Base-by-base conservation (phyloP, 2,329 filamentous ascomycete species). In the Trichoderma sp. region DNA sequence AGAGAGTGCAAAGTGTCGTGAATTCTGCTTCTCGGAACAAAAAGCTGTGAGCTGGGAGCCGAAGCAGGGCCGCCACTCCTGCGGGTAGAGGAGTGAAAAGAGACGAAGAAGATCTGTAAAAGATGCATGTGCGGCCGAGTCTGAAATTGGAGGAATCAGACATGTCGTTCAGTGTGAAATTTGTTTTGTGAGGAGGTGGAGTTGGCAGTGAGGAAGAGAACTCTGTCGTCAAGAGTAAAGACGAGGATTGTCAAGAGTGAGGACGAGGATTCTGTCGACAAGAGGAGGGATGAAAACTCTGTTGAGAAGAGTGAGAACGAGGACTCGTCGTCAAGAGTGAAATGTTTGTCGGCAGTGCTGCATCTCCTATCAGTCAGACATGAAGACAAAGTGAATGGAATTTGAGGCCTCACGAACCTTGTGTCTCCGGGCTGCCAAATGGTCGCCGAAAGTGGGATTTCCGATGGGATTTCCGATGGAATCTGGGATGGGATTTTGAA, bases 381-480 rank as follows among this genome's bases (percentile, higher is more conserved):
- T 21, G n/a, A 21, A 51, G 43, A 5, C n/a, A 21, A 47, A 6
- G 8, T 0, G n/a, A 21, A 51, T 51, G 8, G n/a, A 51, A 51
- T 21, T n/a, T 51, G 43, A 51, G 43, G 9, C 0, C 43, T 51
- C 43, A 51, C 43, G 8, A 47, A 47, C 43, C n/a, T 21, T 21
- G 43, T 51, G 9, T 51, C 9, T 21, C n/a, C 9, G 39, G 7
- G 39, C 39, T n/a, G 15, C 39, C 18, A 15, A 43, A 0, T n/a
- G 21, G n/a, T 65, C n/a, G 28, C 18, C 34, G 14, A 28, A 30
- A 24, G 43, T 28, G 15, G 51, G 34, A 39, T 39, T 39, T 18
- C 36, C 6, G 36, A 39, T 34, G 34, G 12, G 34, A 60, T 75
- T 79, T 70, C 76, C 71, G 6, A 79, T 70, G n/a, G 15, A 4